phyloP scores from a whole-genome alignment of 1,284 basidiomycete species.

The Malassezia slooffiae region DNA sequence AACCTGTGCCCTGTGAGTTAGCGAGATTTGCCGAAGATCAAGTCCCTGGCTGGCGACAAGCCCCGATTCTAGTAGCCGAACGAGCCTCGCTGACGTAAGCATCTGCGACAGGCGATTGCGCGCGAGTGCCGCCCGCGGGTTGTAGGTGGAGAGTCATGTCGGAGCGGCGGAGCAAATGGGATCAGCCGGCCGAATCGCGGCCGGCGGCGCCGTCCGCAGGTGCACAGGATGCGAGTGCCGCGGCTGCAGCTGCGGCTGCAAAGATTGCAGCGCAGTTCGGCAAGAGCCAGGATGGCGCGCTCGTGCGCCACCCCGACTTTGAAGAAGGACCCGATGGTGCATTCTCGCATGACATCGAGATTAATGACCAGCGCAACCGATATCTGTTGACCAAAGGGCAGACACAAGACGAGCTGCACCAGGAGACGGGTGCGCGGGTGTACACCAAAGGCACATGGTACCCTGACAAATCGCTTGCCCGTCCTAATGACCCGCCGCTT shows the following conservation, averaged over 20 bases:
- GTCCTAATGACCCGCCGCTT: constrained; percentile 53
- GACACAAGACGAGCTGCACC: constrained; percentile 70
- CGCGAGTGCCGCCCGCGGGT: too few species aligned
- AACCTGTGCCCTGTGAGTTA: too few species aligned
- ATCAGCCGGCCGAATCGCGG: too few species aligned
- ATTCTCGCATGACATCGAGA: constrained; percentile 84
- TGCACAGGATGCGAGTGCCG: not conserved
- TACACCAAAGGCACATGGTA: constrained; percentile 59
- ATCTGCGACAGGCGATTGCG: too few species aligned
- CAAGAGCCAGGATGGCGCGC: not conserved
- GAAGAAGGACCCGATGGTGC: constrained; percentile 63
- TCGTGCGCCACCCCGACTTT: constrained; percentile 50
- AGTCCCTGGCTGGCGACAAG: too few species aligned
- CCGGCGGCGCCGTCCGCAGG: not conserved
- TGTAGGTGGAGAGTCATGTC: too few species aligned
- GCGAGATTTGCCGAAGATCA: too few species aligned
- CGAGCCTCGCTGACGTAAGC: too few species aligned
- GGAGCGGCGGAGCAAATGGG: too few species aligned
- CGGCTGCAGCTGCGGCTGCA: constrained; percentile 36
- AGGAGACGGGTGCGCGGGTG: constrained; percentile 46
- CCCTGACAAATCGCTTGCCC: constrained; percentile 50
- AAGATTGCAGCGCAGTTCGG: constrained; percentile 37
- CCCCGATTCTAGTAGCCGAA: too few species aligned
- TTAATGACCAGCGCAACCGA: constrained; percentile 90
- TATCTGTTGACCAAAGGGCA: constrained; percentile 88